These are phyloP conservation scores for Cymbopogon citratus DNA, from an alignment of 176 grass and related monocot genomes.

Conservation along the genomic window DNA sequence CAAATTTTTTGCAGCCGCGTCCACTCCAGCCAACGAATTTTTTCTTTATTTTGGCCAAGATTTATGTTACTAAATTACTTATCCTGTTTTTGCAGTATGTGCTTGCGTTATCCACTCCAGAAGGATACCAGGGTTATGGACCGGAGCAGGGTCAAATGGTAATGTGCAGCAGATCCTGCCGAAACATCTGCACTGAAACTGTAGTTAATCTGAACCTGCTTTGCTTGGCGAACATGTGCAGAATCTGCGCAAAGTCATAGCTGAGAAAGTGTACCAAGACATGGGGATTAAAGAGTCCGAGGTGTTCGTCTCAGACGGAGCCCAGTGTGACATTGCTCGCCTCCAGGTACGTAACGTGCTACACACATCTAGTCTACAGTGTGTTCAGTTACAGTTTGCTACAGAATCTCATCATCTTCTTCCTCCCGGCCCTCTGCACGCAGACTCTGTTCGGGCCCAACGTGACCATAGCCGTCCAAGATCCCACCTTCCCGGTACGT, in stretches of 20 bases:
- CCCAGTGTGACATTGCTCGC: slow-evolving; percentile 85
- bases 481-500: slow-evolving; percentile 95
- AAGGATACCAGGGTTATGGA: slow-evolving; percentile 90
- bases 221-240: slow-evolving; percentile 7
- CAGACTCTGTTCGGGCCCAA: slow-evolving; percentile 75
- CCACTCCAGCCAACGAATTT: not conserved
- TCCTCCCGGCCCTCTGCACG: not conserved
- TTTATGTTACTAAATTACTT: too few species aligned
- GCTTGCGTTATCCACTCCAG: slow-evolving; percentile 68
- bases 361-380: not conserved
- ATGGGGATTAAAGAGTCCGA: slow-evolving; percentile 63
- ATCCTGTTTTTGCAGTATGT: slow-evolving; percentile 44
- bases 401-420: not conserved
- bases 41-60: not conserved
- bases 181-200: not conserved
- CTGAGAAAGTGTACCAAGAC: slow-evolving; percentile 51
- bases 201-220: not conserved
- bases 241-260: slow-evolving; percentile 67
- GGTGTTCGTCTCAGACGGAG: slow-evolving; percentile 88
- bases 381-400: not conserved
- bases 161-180: not conserved
- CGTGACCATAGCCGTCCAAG: slow-evolving; percentile 82
- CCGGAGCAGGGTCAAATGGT: slow-evolving; percentile 83
- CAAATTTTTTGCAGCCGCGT: not conserved
- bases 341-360: slow-evolving; percentile 41